A percentile compares a stretch with the other conserved stretches of the same genome.
phyloP scores from a whole-genome alignment of 1,284 basidiomycete genomes.

The Meripilus lineatus region DNA sequence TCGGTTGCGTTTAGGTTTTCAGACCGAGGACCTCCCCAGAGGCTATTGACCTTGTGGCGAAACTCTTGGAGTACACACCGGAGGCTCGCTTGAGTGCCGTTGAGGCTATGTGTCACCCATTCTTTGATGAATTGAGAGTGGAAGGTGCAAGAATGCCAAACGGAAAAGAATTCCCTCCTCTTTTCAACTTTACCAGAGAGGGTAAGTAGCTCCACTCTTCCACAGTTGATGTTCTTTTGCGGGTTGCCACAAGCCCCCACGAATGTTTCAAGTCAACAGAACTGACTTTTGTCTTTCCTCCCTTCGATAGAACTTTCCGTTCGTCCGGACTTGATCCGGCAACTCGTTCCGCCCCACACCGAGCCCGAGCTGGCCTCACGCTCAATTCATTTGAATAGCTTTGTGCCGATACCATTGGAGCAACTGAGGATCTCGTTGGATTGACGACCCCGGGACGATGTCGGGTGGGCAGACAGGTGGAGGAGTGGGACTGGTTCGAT shows the following conservation, averaged over 20 bases:
- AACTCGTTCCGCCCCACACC: slow-evolving; percentile 87
- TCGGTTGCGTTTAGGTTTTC: slow-evolving; percentile 71
- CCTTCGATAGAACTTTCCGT: slow-evolving; percentile 81
- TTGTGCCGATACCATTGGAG: slow-evolving; percentile 93
- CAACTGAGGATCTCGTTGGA: slow-evolving; percentile 89
- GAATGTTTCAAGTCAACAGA: slow-evolving; percentile 9
- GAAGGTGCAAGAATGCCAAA: slow-evolving; percentile 94
- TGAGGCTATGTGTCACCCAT: slow-evolving; percentile 92
- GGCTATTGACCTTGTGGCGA: slow-evolving; percentile 94
- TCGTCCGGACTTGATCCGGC: slow-evolving; percentile 89
- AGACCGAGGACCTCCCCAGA: slow-evolving; percentile 94
- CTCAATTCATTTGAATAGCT: slow-evolving; percentile 86
- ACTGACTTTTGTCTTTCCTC: neutral
- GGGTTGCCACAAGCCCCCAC: neutral
- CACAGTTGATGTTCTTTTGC: slow-evolving; percentile 2
- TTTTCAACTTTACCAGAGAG: slow-evolving; percentile 97
- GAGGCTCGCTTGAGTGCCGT: slow-evolving; percentile 87
- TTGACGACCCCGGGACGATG: too few species aligned
- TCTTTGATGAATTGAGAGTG: slow-evolving; percentile 94
- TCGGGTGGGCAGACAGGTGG: too few species aligned
- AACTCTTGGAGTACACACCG: slow-evolving; percentile 96
- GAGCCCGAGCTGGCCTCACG: slow-evolving; percentile 85
- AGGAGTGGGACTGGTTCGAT: too few species aligned
- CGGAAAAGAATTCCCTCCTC: slow-evolving; percentile 89
- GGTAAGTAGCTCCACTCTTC: slow-evolving; percentile 47